These are phyloP conservation scores for Aspergillus bombycis DNA, from an alignment of 2,329 filamentous ascomycete species.

Conservation along the genomic window DNA sequence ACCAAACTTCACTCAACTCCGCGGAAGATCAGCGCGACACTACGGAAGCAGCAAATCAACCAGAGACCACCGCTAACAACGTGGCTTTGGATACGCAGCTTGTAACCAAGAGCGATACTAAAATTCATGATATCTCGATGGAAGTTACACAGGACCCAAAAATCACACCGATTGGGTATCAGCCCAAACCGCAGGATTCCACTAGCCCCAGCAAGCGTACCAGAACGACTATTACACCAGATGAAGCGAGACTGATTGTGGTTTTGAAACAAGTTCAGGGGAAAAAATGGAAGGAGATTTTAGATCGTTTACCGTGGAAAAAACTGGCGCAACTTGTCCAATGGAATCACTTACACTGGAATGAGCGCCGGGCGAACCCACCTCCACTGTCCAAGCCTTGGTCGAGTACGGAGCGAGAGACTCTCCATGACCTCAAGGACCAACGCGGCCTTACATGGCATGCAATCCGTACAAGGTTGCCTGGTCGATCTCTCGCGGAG, in stretches of 20 bases:
- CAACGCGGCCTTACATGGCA: constrained; percentile 35
- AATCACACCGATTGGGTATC: neutral
- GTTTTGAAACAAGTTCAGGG: constrained; percentile 31
- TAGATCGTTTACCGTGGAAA: constrained; percentile 30
- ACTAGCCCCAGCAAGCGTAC: constrained; percentile 24
- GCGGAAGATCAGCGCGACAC: constrained; percentile 16
- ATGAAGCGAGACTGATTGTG: constrained; percentile 37
- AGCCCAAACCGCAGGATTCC: constrained; percentile 10
- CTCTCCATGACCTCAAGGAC: constrained; percentile 30
- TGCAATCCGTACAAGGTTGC: constrained; percentile 31
- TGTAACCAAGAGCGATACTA: neutral
- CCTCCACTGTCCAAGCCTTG: constrained; percentile 32
- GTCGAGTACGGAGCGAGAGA: constrained; percentile 32
- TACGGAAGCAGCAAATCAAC: constrained; percentile 10
- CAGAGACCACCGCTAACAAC: constrained; percentile 7
- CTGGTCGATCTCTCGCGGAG: constrained; percentile 32
- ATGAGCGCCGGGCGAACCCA: constrained; percentile 28
- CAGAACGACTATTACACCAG: constrained; percentile 29
- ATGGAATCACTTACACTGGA: constrained; percentile 37
- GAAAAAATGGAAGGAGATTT: constrained; percentile 35
- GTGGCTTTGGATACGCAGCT: constrained; percentile 11
- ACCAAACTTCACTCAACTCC: constrained; percentile 10
- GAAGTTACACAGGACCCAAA: constrained; percentile 5
- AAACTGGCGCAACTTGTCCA: constrained; percentile 24
- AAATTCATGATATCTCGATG: constrained; percentile 1